Conservation (phyloP, 108 stramenopile species). For the Thalassiosira profunda region DNA sequence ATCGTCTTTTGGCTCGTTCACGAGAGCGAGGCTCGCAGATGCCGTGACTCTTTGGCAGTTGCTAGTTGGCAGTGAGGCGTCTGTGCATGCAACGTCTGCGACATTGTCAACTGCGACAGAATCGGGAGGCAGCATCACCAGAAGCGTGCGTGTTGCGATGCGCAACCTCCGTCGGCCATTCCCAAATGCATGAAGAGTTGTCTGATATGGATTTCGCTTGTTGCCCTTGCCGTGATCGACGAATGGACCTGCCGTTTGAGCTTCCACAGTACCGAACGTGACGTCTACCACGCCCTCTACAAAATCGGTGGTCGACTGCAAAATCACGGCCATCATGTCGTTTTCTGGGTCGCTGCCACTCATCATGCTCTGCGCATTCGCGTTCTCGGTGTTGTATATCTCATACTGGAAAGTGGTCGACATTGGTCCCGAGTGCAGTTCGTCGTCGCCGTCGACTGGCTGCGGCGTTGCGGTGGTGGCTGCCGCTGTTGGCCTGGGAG, state of each 20-base stretch:
- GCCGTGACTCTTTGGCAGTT: conserved; percentile 3
- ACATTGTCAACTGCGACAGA: conserved; percentile 5
- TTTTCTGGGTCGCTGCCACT: not conserved
- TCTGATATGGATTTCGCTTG: no score
- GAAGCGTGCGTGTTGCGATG: not conserved
- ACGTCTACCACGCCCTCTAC: conserved; percentile 8
- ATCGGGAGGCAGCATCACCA: conserved; percentile 2
- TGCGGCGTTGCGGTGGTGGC: not conserved
- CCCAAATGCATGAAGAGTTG: no score
- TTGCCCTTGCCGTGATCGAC: no score
- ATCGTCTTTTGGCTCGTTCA: not conserved
- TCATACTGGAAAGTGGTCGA: conserved; percentile 24
- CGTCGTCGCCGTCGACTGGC: not conserved
- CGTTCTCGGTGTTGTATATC: conserved; percentile 11
- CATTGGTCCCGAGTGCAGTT: conserved; percentile 7
- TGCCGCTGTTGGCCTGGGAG: not conserved
- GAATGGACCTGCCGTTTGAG: no score
- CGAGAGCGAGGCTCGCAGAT: not conserved
- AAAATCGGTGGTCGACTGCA: conserved; percentile 9
- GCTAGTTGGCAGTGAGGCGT: not conserved
- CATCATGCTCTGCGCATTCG: conserved; percentile 6
- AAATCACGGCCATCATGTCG: conserved; percentile 7
- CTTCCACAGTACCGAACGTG: conserved; percentile 12
- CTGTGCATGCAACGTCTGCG: conserved; percentile 9
- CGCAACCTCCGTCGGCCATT: not conserved